Evolutionary conservation across 495 filamentous ascomycete species (phyloP).

Genomic region (Penicillium canariense): DNA sequence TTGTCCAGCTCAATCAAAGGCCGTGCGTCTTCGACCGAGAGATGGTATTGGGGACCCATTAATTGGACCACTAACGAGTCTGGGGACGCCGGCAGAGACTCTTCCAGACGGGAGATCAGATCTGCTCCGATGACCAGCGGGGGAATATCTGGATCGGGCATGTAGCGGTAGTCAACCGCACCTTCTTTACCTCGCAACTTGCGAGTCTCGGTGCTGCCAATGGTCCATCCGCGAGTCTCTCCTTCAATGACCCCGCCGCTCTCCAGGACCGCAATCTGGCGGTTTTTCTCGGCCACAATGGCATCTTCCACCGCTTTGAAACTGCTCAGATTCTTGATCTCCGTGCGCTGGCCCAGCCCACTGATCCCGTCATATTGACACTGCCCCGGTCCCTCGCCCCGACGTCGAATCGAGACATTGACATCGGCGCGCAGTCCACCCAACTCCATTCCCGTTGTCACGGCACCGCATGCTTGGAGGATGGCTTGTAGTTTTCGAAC

Average conservation of each 20-base stretch:
- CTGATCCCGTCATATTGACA: conserved; percentile 53
- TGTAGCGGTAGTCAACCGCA: conserved; percentile 96
- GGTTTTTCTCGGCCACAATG: conserved; percentile 82
- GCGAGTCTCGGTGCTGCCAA: conserved; percentile 71
- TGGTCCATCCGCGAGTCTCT: conserved; percentile 91
- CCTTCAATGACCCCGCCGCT: conserved; percentile 73
- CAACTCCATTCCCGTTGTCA: conserved; percentile 86
- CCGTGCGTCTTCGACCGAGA: conserved; percentile 84
- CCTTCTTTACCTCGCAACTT: conserved; percentile 89
- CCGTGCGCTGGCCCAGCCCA: conserved; percentile 79
- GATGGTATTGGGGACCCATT: conserved; percentile 50
- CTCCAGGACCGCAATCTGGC: conserved; percentile 81
- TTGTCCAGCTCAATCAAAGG: conserved; percentile 76
- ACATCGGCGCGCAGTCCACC: conserved; percentile 92
- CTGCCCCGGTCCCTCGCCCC: conserved; percentile 40
- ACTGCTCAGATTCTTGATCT: conserved; percentile 96
- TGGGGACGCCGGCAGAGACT: conserved; percentile 63
- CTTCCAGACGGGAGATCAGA: conserved; percentile 59
- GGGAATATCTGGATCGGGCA: conserved; percentile 92
- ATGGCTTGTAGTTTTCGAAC: conserved; percentile 86
- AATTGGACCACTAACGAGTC: conserved; percentile 65
- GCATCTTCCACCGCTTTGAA: conserved; percentile 95
- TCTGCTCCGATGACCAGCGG: conserved; percentile 73
- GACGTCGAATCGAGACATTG: conserved; percentile 81
- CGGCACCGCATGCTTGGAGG: conserved; percentile 76